Percentiles rank a stretch among this genome's conserved stretches.
Conservation (phyloP, 2,329 filamentous ascomycete genomes). For the Alternaria infectoria region DNA sequence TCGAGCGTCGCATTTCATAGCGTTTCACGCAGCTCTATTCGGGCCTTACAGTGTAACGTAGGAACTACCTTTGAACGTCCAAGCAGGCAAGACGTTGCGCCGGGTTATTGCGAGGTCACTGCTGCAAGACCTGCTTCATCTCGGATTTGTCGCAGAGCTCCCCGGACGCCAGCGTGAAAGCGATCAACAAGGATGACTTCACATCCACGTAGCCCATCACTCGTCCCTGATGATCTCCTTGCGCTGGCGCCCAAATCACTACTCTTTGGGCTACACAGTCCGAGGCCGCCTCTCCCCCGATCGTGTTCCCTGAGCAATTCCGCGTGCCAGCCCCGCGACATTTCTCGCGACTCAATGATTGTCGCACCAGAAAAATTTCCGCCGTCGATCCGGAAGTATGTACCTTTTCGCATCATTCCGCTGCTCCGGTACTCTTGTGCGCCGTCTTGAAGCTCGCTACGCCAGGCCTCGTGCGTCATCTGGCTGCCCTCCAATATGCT, state of each 20-base stretch:
- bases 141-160: slow-evolving; percentile 13
- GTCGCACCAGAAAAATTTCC: slow-evolving; percentile 25
- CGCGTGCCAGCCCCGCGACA: slow-evolving; percentile 10
- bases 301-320: slow-evolving; percentile 7
- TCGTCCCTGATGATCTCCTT: slow-evolving; percentile 27
- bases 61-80: slow-evolving; percentile 18
- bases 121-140: slow-evolving; percentile 11
- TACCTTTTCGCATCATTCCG: slow-evolving; percentile 19
- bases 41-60: slow-evolving; percentile 12
- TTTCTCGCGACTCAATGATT: slow-evolving; percentile 19
- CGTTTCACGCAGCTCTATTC: slow-evolving; percentile 32
- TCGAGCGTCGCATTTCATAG: slow-evolving; percentile 32
- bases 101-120: slow-evolving; percentile 22
- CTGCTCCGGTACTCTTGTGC: slow-evolving; percentile 23
- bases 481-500: slow-evolving; percentile 10
- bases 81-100: slow-evolving; percentile 17
- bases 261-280: slow-evolving; percentile 10
- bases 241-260: slow-evolving; percentile 19
- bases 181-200: slow-evolving; percentile 31
- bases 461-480: slow-evolving; percentile 1
- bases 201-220: slow-evolving; percentile 12
- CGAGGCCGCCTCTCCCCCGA: background rate
- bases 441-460: slow-evolving; percentile 12
- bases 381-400: slow-evolving; percentile 19
- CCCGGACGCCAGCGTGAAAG: slow-evolving; percentile 20